Evolutionary conservation across 2,329 filamentous ascomycete species (phyloP).

Genomic region (Macrophomina phaseolina): DNA sequence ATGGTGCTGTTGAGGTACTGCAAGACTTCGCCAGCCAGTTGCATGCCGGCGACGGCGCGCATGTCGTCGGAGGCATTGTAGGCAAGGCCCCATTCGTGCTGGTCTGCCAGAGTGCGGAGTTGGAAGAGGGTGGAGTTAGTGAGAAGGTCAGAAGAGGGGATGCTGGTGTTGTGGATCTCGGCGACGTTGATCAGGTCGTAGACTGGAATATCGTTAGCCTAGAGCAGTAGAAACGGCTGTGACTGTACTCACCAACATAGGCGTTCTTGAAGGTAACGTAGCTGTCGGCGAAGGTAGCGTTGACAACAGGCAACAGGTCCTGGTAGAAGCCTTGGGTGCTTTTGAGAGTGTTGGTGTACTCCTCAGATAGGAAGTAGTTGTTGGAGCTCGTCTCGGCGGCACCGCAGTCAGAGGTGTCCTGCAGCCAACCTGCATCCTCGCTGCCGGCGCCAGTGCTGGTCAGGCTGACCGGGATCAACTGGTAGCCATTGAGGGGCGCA

Average conservation of each 20-base stretch:
- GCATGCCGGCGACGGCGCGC: constrained; percentile 55
- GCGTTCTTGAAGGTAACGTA: constrained; percentile 65
- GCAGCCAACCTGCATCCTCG: constrained; percentile 63
- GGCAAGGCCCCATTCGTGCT: constrained; percentile 81
- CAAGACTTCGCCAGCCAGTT: constrained; percentile 55
- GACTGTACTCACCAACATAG: constrained; percentile 63
- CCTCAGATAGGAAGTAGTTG: constrained; percentile 59
- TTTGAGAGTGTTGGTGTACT: constrained; percentile 56
- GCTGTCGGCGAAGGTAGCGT: constrained; percentile 55
- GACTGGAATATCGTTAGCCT: constrained; percentile 42
- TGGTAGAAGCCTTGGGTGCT: constrained; percentile 62
- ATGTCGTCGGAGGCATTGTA: constrained; percentile 68
- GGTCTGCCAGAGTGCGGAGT: constrained; percentile 75
- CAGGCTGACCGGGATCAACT: constrained; percentile 77
- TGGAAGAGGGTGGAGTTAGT: constrained; percentile 67
- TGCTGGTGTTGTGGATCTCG: constrained; percentile 66
- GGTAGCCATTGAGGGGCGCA: constrained; percentile 78
- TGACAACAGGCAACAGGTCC: constrained; percentile 58
- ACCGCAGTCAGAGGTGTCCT: constrained; percentile 61
- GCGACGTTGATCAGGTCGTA: constrained; percentile 69
- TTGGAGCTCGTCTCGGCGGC: constrained; percentile 64
- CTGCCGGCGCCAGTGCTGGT: constrained; percentile 63
- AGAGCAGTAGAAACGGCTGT: constrained; percentile 11
- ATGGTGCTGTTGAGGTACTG: constrained; percentile 53
- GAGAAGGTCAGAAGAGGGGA: constrained; percentile 61